A percentile compares a stretch with the other conserved stretches of the same genome.
Evolutionary conservation across 2,329 filamentous ascomycete species (phyloP).

Genomic region (Zymoseptoria passerinii): DNA sequence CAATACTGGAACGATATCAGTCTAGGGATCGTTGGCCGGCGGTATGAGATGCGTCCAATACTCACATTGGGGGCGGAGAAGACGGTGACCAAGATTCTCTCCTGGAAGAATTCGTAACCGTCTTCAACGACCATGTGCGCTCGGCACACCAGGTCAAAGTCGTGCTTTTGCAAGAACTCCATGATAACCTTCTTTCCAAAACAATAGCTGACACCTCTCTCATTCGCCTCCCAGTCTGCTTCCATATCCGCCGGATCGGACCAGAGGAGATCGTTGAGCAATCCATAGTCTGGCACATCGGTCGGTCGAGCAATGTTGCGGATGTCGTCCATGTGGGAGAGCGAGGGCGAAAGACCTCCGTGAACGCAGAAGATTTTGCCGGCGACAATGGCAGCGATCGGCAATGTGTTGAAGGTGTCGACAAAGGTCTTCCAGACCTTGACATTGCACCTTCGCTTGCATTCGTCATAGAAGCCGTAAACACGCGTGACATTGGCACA

Average conservation of each 20-base stretch:
- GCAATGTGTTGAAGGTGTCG: constrained; percentile 90
- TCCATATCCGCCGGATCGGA: constrained; percentile 98
- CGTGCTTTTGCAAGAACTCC: constrained; percentile 86
- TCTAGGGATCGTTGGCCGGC: not conserved
- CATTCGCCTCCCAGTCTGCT: constrained; percentile 89
- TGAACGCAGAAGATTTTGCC: constrained; percentile 98
- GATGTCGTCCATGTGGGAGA: constrained; percentile 97
- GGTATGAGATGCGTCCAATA: not conserved
- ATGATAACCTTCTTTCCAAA: constrained; percentile 98
- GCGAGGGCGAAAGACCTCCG: constrained; percentile 81
- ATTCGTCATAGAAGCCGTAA: constrained; percentile 97
- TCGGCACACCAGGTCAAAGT: constrained; percentile 94
- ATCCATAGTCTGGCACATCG: constrained; percentile 91
- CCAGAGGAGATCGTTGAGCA: constrained; percentile 93
- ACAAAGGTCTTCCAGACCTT: constrained; percentile 98
- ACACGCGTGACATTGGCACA: constrained; percentile 93
- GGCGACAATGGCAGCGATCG: constrained; percentile 92
- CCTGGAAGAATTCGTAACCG: constrained; percentile 97
- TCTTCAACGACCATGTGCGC: constrained; percentile 99
- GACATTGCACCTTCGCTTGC: constrained; percentile 90
- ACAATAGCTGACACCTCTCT: constrained; percentile 93
- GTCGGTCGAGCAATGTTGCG: constrained; percentile 91
- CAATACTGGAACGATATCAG: constrained; percentile 49
- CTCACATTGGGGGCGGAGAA: constrained; percentile 91
- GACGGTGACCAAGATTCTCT: constrained; percentile 88